phyloP scores from a whole-genome alignment of 2,329 filamentous ascomycete genomes.

The Claviceps digitariae region DNA sequence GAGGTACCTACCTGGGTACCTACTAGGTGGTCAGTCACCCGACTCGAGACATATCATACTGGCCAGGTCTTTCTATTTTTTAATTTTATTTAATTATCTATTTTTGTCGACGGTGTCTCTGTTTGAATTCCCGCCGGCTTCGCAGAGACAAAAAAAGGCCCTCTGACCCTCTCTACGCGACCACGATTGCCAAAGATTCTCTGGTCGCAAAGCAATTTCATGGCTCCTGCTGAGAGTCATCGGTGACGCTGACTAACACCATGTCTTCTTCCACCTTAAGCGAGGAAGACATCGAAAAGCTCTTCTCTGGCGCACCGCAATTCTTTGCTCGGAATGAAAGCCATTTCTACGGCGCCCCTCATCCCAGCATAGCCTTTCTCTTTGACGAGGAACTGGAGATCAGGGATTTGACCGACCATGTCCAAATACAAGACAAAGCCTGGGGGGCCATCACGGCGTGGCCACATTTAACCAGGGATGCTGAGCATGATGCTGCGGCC shows the following conservation, averaged over 20 bases:
- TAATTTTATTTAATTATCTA: too few species aligned
- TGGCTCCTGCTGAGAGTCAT: slow-evolving; percentile 13
- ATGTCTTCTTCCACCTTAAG: slow-evolving; percentile 39
- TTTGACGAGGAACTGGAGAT: slow-evolving; percentile 51
- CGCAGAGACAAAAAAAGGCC: neutral
- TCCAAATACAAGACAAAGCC: slow-evolving; percentile 47
- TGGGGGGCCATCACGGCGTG: slow-evolving; percentile 51
- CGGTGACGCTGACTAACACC: slow-evolving; percentile 40
- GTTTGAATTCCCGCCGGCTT: neutral
- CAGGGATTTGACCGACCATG: slow-evolving; percentile 50
- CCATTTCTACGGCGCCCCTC: slow-evolving; percentile 44
- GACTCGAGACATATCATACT: neutral
- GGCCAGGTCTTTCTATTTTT: neutral
- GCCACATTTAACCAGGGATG: slow-evolving; percentile 43
- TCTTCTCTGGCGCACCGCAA: slow-evolving; percentile 65
- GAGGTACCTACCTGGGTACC: neutral
- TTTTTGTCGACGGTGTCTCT: neutral
- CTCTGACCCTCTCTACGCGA: neutral
- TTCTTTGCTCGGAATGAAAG: slow-evolving; percentile 50
- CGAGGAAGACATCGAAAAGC: slow-evolving; percentile 48
- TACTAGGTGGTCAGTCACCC: neutral
- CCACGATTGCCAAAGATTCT: neutral
- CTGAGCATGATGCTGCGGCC: slow-evolving; percentile 31
- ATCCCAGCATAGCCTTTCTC: slow-evolving; percentile 52
- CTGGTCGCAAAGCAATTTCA: neutral